phyloP scores from a whole-genome alignment of 345 rosid species.

The Melaleuca alternifolia region DNA sequence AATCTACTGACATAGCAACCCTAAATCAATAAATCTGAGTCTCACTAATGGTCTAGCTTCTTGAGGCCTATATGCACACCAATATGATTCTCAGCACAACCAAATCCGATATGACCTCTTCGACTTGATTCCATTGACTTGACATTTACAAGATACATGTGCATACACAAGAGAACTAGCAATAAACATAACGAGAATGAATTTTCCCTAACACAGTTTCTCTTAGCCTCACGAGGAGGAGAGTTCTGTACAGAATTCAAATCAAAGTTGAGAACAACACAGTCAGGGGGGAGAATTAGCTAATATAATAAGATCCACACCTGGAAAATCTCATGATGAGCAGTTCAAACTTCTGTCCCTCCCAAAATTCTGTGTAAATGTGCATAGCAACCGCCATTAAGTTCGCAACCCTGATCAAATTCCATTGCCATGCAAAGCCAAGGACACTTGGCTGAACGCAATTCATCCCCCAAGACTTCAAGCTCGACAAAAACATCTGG shows the following conservation, averaged over 20 bases:
- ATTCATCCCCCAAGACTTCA: too few relatives aligned
- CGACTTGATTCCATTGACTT: background rate
- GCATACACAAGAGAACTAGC: background rate
- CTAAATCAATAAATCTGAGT: background rate
- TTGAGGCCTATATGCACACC: background rate
- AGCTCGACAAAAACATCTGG: too few relatives aligned
- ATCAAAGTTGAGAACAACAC: background rate
- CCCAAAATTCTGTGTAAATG: accelerated
- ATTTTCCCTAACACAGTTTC: background rate
- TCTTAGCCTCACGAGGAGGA: background rate
- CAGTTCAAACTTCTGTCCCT: background rate
- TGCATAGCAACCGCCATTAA: background rate
- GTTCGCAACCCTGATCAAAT: background rate
- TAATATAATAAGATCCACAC: too few relatives aligned
- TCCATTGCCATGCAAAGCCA: background rate
- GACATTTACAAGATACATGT: background rate
- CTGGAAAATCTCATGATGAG: background rate
- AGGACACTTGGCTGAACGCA: background rate
- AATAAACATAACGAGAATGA: background rate
- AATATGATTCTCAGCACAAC: background rate
- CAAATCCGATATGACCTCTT: background rate
- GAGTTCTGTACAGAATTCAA: background rate
- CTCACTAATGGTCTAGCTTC: background rate
- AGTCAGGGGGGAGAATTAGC: background rate
- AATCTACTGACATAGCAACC: accelerated